phyloP scores from a whole-genome alignment of 352 stramenopile genomes.

The Phytophthora sansomeana region DNA sequence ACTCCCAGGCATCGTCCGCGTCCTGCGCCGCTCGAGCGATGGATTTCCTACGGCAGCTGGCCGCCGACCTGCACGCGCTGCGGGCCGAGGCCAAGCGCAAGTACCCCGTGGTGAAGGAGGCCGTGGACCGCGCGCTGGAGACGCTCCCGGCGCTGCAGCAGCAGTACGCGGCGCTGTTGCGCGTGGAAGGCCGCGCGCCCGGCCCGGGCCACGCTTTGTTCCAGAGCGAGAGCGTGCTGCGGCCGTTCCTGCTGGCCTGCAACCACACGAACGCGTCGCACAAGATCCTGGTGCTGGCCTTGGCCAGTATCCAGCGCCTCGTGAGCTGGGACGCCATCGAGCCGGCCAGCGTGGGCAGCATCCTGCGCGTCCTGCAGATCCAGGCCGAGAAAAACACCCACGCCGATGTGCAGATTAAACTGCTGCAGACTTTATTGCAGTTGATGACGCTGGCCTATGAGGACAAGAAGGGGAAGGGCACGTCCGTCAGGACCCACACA shows the following conservation, averaged over 20 bases:
- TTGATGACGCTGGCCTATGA: slow-evolving; percentile 86
- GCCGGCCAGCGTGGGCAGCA: slow-evolving; percentile 93
- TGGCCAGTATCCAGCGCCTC: slow-evolving; percentile 95
- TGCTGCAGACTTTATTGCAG: slow-evolving; percentile 90
- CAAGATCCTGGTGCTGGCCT: slow-evolving; percentile 94
- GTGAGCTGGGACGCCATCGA: slow-evolving; percentile 96
- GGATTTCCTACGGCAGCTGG: slow-evolving; percentile 93
- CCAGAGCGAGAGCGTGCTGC: slow-evolving; percentile 95
- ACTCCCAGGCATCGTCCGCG: not conserved
- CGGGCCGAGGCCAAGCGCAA: slow-evolving; percentile 89
- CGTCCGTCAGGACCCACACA: not conserved
- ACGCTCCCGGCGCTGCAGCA: slow-evolving; percentile 94
- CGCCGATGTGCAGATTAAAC: slow-evolving; percentile 88
- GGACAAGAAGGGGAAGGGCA: slow-evolving; percentile 44
- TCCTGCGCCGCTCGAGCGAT: slow-evolving; percentile 46
- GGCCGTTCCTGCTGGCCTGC: slow-evolving; percentile 96
- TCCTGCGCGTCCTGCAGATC: slow-evolving; percentile 96
- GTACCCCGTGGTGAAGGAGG: slow-evolving; percentile 96
- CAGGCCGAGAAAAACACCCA: slow-evolving; percentile 92
- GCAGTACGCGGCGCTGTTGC: slow-evolving; percentile 92
- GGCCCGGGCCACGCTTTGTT: slow-evolving; percentile 93
- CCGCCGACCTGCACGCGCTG: slow-evolving; percentile 89
- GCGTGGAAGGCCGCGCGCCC: slow-evolving; percentile 67
- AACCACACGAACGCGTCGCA: slow-evolving; percentile 97
- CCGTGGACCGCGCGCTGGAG: slow-evolving; percentile 95